These are phyloP conservation scores for Phanerochaete carnosa DNA, from an alignment of 768 basidiomycete species.

Conservation along the genomic window DNA sequence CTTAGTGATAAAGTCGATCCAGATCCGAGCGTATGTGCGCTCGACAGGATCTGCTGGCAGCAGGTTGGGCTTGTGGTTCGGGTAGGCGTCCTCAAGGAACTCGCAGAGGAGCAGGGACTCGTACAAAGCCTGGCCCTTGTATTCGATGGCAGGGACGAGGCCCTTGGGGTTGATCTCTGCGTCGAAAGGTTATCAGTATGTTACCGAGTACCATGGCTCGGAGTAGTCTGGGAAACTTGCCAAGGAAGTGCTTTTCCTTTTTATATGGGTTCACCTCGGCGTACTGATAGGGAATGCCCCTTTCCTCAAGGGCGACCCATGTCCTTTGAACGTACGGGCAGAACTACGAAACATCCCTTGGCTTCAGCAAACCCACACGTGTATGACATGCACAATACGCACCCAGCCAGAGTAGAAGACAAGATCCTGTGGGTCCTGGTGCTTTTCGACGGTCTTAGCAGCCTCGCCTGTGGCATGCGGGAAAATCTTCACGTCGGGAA, in stretches of 20 bases:
- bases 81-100: constrained; percentile 63
- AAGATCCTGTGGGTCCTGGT: constrained; percentile 46
- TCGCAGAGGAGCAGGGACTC: constrained; percentile 64
- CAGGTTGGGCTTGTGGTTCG: constrained; percentile 40
- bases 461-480: constrained; percentile 56
- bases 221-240: constrained; percentile 26
- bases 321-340: constrained; percentile 58
- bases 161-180: constrained; percentile 66
- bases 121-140: constrained; percentile 51
- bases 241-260: constrained; percentile 56
- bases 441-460: constrained; percentile 43
- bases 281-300: constrained; percentile 63
- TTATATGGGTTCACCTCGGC: constrained; percentile 69
- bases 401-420: constrained; percentile 59
- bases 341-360: constrained; percentile 29
- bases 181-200: neutral
- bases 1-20: constrained; percentile 56
- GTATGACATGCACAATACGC: too few species aligned
- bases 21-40: constrained; percentile 51
- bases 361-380: neutral
- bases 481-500: constrained; percentile 28
- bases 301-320: constrained; percentile 70
- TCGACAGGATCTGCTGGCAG: constrained; percentile 50
- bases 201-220: neutral
- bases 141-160: constrained; percentile 59